phyloP scores from a whole-genome alignment of 2,329 filamentous ascomycete species.

The Hyphodiscus sp. region DNA sequence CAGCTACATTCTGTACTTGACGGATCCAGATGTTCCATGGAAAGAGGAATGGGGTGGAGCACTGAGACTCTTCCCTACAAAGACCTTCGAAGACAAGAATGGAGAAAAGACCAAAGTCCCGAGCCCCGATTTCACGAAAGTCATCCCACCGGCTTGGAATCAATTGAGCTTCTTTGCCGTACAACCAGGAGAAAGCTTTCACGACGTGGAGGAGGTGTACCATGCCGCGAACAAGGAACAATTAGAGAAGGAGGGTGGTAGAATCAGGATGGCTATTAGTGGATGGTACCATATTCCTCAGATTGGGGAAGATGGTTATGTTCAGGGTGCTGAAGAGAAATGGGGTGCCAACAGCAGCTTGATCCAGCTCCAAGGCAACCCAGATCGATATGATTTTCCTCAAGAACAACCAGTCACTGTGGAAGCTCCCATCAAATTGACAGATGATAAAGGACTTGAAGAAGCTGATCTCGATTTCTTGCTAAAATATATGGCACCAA shows the following conservation, averaged over 20 bases:
- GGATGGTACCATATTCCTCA: slow-evolving; percentile 99
- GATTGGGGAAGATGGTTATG: slow-evolving; percentile 84
- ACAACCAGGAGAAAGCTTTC: slow-evolving; percentile 96
- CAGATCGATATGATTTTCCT: slow-evolving; percentile 82
- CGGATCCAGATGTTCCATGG: slow-evolving; percentile 88
- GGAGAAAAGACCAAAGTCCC: slow-evolving; percentile 76
- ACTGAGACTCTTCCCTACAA: slow-evolving; percentile 74
- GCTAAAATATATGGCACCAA: slow-evolving; percentile 81
- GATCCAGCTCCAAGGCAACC: slow-evolving; percentile 86
- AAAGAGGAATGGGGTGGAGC: slow-evolving; percentile 89
- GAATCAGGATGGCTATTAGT: slow-evolving; percentile 94
- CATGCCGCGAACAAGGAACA: slow-evolving; percentile 54
- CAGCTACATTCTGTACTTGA: slow-evolving; percentile 95
- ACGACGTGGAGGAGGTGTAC: slow-evolving; percentile 98
- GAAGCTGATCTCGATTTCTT: slow-evolving; percentile 83
- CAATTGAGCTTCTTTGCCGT: slow-evolving; percentile 98
- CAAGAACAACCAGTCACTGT: slow-evolving; percentile 50
- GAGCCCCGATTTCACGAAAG: slow-evolving; percentile 67
- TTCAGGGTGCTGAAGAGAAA: slow-evolving; percentile 81
- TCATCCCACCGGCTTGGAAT: slow-evolving; percentile 93
- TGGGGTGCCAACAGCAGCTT: slow-evolving; percentile 85
- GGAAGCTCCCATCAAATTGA: slow-evolving; percentile 22
- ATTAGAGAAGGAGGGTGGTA: slow-evolving; percentile 62
- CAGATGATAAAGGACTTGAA: slow-evolving; percentile 55
- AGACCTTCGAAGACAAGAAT: slow-evolving; percentile 56